These are phyloP conservation scores for Senecio squalidus DNA, from an alignment of 140 eudicot species.

Conservation along the genomic window DNA sequence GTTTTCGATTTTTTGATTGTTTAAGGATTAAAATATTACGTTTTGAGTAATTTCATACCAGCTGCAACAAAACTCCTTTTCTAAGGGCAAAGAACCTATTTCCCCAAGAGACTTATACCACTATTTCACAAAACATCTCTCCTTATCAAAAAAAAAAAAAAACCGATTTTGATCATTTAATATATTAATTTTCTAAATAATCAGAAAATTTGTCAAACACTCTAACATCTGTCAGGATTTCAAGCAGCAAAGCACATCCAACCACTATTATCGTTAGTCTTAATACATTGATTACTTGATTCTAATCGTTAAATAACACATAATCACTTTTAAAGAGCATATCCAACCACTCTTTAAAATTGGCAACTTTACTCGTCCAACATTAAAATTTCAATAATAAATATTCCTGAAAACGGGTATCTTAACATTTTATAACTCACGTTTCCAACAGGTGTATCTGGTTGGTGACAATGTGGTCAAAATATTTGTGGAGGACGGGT, in stretches of 20 bases:
- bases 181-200: too few relatives aligned
- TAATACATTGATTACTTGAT: not conserved
- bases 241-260: not conserved
- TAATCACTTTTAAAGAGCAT: too few relatives aligned
- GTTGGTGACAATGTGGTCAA: conserved; percentile 69
- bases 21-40: too few relatives aligned
- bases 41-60: not conserved
- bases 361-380: too few relatives aligned
- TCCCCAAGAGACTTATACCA: not conserved
- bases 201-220: too few relatives aligned
- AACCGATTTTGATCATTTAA: too few relatives aligned
- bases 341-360: too few relatives aligned
- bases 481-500: conserved; percentile 85
- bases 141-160: too few relatives aligned
- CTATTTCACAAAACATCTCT: not conserved
- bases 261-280: not conserved
- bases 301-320: not conserved
- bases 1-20: too few relatives aligned
- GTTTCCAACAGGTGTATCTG: conserved; percentile 64
- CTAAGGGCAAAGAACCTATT: not conserved
- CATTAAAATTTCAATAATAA: not conserved
- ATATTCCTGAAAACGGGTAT: not conserved
- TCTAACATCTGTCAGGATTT: not conserved
- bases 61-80: not conserved
- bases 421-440: not conserved